Evolutionary conservation across 129 eudicot genomes (phyloP).

Genomic region (Ambrosia trifida): DNA sequence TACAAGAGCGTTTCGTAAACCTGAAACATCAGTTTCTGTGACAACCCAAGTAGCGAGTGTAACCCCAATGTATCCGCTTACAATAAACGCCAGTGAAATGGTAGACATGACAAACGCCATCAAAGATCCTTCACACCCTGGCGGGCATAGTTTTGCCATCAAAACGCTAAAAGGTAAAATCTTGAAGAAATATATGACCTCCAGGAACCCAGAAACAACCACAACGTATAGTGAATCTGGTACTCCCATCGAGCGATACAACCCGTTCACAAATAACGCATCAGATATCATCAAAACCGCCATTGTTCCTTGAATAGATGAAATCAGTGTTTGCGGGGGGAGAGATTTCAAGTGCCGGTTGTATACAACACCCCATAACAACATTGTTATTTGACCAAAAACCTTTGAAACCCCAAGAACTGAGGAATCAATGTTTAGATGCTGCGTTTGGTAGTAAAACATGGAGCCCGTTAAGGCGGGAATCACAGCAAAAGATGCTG

Average conservation of each 20-base stretch:
- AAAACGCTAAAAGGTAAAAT: constrained; percentile 74
- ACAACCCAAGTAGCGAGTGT: constrained; percentile 65
- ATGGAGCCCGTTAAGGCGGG: constrained; percentile 83
- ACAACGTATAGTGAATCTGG: constrained; percentile 63
- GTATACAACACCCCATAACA: constrained; percentile 77
- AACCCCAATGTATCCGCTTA: constrained; percentile 87
- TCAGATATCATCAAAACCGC: constrained; percentile 76
- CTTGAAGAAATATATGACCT: constrained; percentile 63
- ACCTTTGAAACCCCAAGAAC: constrained; percentile 87
- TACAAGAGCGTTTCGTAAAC: constrained; percentile 53
- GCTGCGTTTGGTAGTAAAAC: constrained; percentile 86
- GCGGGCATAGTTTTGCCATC: constrained; percentile 80
- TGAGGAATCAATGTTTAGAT: constrained; percentile 61
- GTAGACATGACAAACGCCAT: constrained; percentile 94
- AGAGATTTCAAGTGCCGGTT: constrained; percentile 54
- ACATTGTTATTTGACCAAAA: constrained; percentile 79
- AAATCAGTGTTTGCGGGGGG: constrained; percentile 63
- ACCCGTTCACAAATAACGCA: constrained; percentile 66
- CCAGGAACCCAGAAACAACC: constrained; percentile 66
- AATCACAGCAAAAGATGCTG: constrained; percentile 71
- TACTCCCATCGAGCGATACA: constrained; percentile 59
- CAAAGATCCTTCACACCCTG: constrained; percentile 89
- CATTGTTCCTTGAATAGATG: constrained; percentile 60
- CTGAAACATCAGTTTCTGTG: constrained; percentile 66
- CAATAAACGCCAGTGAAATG: constrained; percentile 66